Conservation (phyloP, 257 asterid genomes). For the Paraleonurus japonicus region DNA sequence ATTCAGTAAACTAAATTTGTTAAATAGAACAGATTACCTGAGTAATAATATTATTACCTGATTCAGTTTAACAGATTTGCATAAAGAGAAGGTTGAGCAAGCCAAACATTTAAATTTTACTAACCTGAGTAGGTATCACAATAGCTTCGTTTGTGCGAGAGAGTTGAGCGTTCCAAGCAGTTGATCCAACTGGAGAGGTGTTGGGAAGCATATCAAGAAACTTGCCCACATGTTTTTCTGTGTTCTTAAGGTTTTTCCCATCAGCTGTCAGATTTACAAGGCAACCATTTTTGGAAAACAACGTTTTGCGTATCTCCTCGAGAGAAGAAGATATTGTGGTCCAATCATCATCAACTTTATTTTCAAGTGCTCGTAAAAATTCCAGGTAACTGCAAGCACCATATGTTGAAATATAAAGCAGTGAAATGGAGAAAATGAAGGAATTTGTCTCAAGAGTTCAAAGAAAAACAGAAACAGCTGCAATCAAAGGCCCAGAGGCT, state of each 20-base stretch:
- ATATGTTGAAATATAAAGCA: neutral
- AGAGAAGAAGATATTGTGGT: slow-evolving; percentile 76
- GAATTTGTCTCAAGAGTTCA: slow-evolving; percentile 4
- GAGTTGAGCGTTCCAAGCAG: slow-evolving; percentile 61
- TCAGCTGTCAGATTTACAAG: slow-evolving; percentile 88
- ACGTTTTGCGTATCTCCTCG: slow-evolving; percentile 79
- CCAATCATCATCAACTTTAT: slow-evolving; percentile 80
- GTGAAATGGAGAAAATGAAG: neutral
- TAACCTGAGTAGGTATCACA: slow-evolving; percentile 94
- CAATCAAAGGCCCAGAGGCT: slow-evolving; percentile 1
- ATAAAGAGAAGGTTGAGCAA: neutral
- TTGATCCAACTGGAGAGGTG: slow-evolving; percentile 50
- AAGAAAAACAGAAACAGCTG: neutral
- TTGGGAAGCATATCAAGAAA: slow-evolving; percentile 90
- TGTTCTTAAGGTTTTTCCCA: slow-evolving; percentile 60
- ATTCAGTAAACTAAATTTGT: slow-evolving; percentile 16
- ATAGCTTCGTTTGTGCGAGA: slow-evolving; percentile 84
- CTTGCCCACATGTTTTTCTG: slow-evolving; percentile 68
- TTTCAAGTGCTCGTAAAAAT: slow-evolving; percentile 74
- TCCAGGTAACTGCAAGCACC: slow-evolving; percentile 82
- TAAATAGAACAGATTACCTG: slow-evolving; percentile 52
- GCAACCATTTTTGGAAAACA: slow-evolving; percentile 79
- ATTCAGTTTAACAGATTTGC: slow-evolving; percentile 9
- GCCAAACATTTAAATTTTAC: slow-evolving; percentile 15
- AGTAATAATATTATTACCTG: slow-evolving; percentile 19